Percentiles rank a stretch among this genome's conserved stretches.
phyloP scores from a whole-genome alignment of 2,329 filamentous ascomycete genomes.

The Leptoxyphium fumago region DNA sequence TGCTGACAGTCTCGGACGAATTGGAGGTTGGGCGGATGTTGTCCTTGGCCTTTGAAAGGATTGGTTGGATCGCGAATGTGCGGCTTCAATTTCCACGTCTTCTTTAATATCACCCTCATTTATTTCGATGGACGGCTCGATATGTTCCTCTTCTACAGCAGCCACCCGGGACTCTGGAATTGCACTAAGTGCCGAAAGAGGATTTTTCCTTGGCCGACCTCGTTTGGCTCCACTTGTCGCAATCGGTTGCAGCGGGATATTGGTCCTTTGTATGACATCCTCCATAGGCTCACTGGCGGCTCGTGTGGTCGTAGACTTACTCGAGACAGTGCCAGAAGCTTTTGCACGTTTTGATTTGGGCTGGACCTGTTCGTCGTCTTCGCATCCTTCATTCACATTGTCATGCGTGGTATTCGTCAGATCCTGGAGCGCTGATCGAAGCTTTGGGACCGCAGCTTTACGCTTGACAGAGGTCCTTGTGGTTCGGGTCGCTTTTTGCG shows the following conservation, averaged over 20 bases:
- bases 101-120: constrained; percentile 19
- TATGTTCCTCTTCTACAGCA: constrained; percentile 6
- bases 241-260: not conserved
- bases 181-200: constrained; percentile 18
- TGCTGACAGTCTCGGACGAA: constrained; percentile 3
- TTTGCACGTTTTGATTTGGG: constrained; percentile 18
- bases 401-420: constrained; percentile 21
- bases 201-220: constrained; percentile 17
- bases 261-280: constrained; percentile 4
- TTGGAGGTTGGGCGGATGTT: constrained; percentile 11
- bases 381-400: constrained; percentile 24
- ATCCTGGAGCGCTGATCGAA: constrained; percentile 28
- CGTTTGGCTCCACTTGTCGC: constrained; percentile 6
- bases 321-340: constrained; percentile 13
- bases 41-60: constrained; percentile 10
- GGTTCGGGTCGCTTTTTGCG: constrained; percentile 20
- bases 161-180: constrained; percentile 31
- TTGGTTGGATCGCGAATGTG: constrained; percentile 6
- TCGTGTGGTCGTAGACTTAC: not conserved
- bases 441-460: constrained; percentile 16
- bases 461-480: constrained; percentile 25
- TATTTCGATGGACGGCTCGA: constrained; percentile 22
- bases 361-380: constrained; percentile 14
- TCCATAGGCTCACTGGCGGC: constrained; percentile 5
- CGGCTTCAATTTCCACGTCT: not conserved